Base-by-base conservation (phyloP, 1,284 basidiomycete species). In the Blastosporella zonata region DNA sequence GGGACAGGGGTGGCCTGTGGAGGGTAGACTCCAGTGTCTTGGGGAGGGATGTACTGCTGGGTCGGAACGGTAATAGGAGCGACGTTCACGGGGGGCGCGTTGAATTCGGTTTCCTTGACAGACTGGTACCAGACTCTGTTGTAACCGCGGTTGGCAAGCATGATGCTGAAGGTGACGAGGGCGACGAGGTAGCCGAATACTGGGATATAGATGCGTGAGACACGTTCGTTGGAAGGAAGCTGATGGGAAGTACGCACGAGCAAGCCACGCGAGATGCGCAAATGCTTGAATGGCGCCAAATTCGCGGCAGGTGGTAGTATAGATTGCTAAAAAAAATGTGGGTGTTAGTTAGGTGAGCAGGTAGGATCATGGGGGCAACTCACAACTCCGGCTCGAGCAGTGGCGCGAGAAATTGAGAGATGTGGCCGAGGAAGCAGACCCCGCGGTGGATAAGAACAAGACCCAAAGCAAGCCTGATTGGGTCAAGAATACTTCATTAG, bases 381-480 rank as follows among this genome's bases (percentile, higher is more conserved):
- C 20, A 52, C 53, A 22, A 9, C 10, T 43, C 1, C 33, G 37
- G 20, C 40, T 49, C 17, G 46, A 33, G 39, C 65, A 67, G 9
- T 62, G 60, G 22, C 29, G 27, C 0, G 56, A 42, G 47, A 64
- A 67, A 34, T 53, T 34, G 17, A 63, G 34, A 5, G 35, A 37
- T 23, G 54, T 53, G 1, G 48, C 50, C n/a, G 60, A 47, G 3
- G 69, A 67, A 6, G 74, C 55, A 27, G 69, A 59, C 1, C 66
- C 75, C 2, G 67, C 82, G 46, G 68, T 67, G 12, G 78, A 68
- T 29, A 84, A 66, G 79, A 78, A 84, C 21, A 85, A 61, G 47
- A 84, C 59, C 71, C 74, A 80, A 6, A 85, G 69, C 40, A 81
- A 34, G 48, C 57, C 82, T 81, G 52, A 42, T 12, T 43, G 34